Percentiles rank a stretch among this genome's conserved stretches.
Evolutionary conservation across 2,329 filamentous ascomycete species (phyloP).

Genomic region (Penicillium italicum): DNA sequence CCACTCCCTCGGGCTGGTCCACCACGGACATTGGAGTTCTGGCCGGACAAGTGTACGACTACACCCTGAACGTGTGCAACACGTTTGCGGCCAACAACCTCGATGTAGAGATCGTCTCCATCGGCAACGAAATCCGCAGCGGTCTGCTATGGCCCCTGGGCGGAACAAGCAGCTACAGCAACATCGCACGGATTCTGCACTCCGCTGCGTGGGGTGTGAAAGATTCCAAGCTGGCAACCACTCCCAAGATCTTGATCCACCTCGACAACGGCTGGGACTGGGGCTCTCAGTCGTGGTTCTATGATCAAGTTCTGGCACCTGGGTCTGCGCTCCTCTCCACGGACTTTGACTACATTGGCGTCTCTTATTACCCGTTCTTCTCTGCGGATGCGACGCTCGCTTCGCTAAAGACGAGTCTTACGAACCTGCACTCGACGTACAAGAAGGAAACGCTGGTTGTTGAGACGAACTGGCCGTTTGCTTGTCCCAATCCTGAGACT

Average conservation of each 20-base stretch:
- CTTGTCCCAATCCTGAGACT: constrained; percentile 57
- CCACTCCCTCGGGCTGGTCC: constrained; percentile 61
- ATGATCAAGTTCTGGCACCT: constrained; percentile 53
- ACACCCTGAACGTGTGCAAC: constrained; percentile 62
- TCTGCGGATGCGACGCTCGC: constrained; percentile 56
- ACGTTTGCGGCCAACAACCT: constrained; percentile 56
- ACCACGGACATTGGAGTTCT: constrained; percentile 56
- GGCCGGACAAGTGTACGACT: constrained; percentile 63
- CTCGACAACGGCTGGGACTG: constrained; percentile 73
- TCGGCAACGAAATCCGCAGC: constrained; percentile 69
- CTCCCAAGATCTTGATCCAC: constrained; percentile 70
- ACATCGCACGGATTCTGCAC: constrained; percentile 62
- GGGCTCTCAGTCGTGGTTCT: constrained; percentile 61
- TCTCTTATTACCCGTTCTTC: constrained; percentile 73
- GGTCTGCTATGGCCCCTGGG: constrained; percentile 67
- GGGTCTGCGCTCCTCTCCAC: constrained; percentile 47
- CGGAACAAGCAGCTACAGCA: constrained; percentile 52
- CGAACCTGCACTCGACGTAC: constrained; percentile 59
- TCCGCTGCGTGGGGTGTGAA: constrained; percentile 63
- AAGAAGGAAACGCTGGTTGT: constrained; percentile 66
- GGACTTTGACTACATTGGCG: constrained; percentile 69
- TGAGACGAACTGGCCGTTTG: constrained; percentile 67
- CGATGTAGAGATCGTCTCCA: constrained; percentile 60
- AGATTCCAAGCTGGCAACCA: constrained; percentile 54
- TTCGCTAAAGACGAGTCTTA: constrained; percentile 54